Conservation (phyloP, 2,329 filamentous ascomycete genomes). For the Coniella lustricola region DNA sequence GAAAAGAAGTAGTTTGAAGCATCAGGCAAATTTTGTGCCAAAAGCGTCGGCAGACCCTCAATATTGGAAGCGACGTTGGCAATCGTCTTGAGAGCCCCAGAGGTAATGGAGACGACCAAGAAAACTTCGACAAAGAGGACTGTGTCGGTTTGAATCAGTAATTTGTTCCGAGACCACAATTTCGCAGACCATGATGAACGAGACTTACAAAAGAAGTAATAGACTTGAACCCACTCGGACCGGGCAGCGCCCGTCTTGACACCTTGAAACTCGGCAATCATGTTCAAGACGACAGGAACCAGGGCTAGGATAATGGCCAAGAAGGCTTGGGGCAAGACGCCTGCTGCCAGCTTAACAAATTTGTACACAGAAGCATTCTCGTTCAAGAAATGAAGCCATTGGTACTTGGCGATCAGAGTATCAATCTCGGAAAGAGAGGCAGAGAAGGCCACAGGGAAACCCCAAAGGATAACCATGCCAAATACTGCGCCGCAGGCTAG, state of each 20-base stretch:
- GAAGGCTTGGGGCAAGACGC: slow-evolving; percentile 75
- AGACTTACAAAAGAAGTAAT: slow-evolving; percentile 66
- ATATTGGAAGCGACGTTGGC: slow-evolving; percentile 52
- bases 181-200: background rate
- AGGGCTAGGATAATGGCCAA: slow-evolving; percentile 73
- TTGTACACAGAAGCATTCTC: slow-evolving; percentile 53
- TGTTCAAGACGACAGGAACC: slow-evolving; percentile 69
- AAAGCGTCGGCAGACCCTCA: slow-evolving; percentile 57
- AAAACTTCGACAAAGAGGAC: slow-evolving; percentile 92
- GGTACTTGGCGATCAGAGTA: slow-evolving; percentile 55
- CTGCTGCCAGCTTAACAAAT: slow-evolving; percentile 60
- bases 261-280: slow-evolving; percentile 68
- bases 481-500: slow-evolving; percentile 59
- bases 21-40: slow-evolving; percentile 75
- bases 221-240: slow-evolving; percentile 79
- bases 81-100: slow-evolving; percentile 58
- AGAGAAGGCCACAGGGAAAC: slow-evolving; percentile 83
- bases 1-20: slow-evolving; percentile 97
- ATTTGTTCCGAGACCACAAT: background rate
- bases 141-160: background rate
- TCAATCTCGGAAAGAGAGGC: slow-evolving; percentile 74
- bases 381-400: slow-evolving; percentile 65
- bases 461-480: slow-evolving; percentile 81
- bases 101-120: slow-evolving; percentile 81
- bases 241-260: slow-evolving; percentile 74